Conservation (phyloP, 1,139 yeast genomes). For the Groenewaldozyma auringiensis region DNA sequence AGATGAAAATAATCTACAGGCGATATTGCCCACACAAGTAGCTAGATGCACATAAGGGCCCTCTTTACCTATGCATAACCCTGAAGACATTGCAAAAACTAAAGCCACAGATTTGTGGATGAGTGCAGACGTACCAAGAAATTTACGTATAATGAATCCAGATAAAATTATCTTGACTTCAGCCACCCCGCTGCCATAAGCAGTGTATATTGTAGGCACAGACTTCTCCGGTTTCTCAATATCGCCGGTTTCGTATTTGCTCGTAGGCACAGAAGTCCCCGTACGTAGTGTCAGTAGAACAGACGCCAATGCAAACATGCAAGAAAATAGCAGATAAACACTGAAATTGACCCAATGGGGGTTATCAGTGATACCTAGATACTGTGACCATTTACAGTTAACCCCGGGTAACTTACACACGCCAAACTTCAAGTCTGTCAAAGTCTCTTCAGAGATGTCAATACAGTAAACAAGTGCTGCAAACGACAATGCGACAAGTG, state of each 20-base stretch:
- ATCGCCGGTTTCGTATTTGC: not conserved
- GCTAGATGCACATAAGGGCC: constrained; percentile 71
- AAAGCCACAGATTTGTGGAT: constrained; percentile 46
- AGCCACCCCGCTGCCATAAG: constrained; percentile 60
- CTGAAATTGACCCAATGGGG: constrained; percentile 29
- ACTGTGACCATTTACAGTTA: constrained; percentile 44
- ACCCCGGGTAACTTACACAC: constrained; percentile 32
- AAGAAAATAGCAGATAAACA: constrained; percentile 38
- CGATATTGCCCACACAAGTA: constrained; percentile 56
- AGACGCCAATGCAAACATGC: constrained; percentile 40
- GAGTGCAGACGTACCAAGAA: constrained; percentile 49
- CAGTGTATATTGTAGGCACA: constrained; percentile 40
- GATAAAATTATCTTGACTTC: constrained; percentile 41
- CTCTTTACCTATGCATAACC: constrained; percentile 60
- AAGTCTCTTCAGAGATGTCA: constrained; percentile 43
- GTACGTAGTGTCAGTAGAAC: constrained; percentile 45
- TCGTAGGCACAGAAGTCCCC: constrained; percentile 30
- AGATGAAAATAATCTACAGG: constrained; percentile 45
- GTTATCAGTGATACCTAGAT: constrained; percentile 8
- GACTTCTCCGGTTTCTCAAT: not conserved
- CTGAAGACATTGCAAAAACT: constrained; percentile 56
- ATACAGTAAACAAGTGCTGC: constrained; percentile 47
- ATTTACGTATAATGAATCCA: constrained; percentile 36
- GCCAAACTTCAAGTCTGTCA: constrained; percentile 51
- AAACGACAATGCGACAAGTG: constrained; percentile 42